A percentile compares a stretch with the other conserved stretches of the same genome.
Conservation (phyloP, 805 yeast species). For the Torulaspora indica region DNA sequence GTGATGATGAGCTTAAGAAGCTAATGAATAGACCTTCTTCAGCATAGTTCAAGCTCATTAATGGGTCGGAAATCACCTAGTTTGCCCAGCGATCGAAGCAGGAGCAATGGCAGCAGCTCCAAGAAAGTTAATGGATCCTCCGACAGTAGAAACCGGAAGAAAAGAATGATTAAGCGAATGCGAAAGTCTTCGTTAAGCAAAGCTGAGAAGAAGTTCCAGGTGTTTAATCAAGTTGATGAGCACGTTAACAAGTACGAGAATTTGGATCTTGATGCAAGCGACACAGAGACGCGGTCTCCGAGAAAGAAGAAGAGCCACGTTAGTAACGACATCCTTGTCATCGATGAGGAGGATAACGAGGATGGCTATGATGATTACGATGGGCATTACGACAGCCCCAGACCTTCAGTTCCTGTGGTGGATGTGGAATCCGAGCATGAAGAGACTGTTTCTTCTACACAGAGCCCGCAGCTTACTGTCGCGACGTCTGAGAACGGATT, state of each 20-base stretch:
- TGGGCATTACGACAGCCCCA: conserved; percentile 27
- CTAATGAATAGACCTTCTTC: not conserved
- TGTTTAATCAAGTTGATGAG: conserved; percentile 26
- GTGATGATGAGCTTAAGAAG: conserved; percentile 7
- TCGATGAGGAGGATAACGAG: conserved; percentile 13
- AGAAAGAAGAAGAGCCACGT: conserved; percentile 9
- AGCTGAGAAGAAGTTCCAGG: conserved; percentile 28
- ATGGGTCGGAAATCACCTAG: conserved; percentile 11
- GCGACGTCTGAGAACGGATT: conserved; percentile 26
- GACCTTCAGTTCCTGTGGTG: conserved; percentile 14
- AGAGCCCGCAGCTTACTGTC: conserved; percentile 7
- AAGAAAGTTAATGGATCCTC: conserved; percentile 6
- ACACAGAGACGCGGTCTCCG: conserved; percentile 1
- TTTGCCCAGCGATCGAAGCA: not conserved
- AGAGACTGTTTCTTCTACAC: conserved; percentile 2
- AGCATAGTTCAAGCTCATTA: not conserved
- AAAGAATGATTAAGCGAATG: conserved; percentile 21
- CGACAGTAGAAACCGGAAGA: conserved; percentile 10
- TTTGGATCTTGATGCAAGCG: conserved; percentile 14
- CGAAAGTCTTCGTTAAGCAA: conserved; percentile 34
- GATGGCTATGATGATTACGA: conserved; percentile 30
- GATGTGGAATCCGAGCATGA: conserved; percentile 11
- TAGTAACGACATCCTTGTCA: conserved; percentile 9
- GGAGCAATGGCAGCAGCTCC: conserved; percentile 1
- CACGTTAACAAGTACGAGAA: conserved; percentile 32